Percentiles rank a stretch among this genome's conserved stretches.
These are phyloP conservation scores for Pseudopithomyces chartarum DNA, from an alignment of 2,329 filamentous ascomycete genomes.

Conservation along the genomic window DNA sequence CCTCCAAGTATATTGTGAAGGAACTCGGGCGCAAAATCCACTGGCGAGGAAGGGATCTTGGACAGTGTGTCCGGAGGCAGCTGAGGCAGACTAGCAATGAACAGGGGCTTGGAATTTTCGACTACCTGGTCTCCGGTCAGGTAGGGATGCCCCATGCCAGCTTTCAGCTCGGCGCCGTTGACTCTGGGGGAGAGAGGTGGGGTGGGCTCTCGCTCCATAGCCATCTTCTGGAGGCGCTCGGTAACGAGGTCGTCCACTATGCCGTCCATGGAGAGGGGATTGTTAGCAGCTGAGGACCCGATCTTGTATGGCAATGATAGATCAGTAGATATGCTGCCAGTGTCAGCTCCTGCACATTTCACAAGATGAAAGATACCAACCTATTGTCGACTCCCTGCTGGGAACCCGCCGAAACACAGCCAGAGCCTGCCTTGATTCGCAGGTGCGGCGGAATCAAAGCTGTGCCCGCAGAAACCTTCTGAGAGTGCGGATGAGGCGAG, in stretches of 20 bases:
- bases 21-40: slow-evolving; percentile 47
- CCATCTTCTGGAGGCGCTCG: slow-evolving; percentile 3
- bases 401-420: slow-evolving; percentile 20
- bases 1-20: slow-evolving; percentile 46
- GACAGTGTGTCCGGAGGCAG: slow-evolving; percentile 13
- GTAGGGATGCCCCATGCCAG: slow-evolving; percentile 20
- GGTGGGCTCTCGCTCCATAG: slow-evolving; percentile 9
- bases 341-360: slow-evolving; percentile 1
- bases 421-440: neutral
- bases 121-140: neutral
- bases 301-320: neutral
- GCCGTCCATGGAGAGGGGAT: slow-evolving; percentile 24
- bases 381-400: slow-evolving; percentile 17
- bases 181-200: slow-evolving; percentile 16
- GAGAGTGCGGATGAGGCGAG: slow-evolving; percentile 9
- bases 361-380: slow-evolving; percentile 9
- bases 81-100: slow-evolving; percentile 37
- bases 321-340: neutral
- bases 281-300: neutral
- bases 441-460: slow-evolving; percentile 10
- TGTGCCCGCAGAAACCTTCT: neutral
- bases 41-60: slow-evolving; percentile 24
- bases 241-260: slow-evolving; percentile 18
- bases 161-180: neutral
- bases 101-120: slow-evolving; percentile 29